Percentiles rank a stretch among this genome's conserved stretches.
These are phyloP conservation scores for Berberis thunbergii DNA, from an alignment of 164 flowering plant species.

Conservation along the genomic window DNA sequence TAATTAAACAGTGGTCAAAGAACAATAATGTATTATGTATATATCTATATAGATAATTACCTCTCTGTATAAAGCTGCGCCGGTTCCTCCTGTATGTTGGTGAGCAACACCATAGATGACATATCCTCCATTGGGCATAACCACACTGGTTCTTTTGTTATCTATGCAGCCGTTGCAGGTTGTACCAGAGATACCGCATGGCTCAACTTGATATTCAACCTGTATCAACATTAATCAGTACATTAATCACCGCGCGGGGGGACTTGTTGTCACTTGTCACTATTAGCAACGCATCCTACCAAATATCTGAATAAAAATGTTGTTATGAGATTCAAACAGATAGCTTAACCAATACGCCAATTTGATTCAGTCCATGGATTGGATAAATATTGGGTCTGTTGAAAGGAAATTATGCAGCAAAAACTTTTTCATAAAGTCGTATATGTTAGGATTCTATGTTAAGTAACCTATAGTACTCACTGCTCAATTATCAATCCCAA, in stretches of 20 bases:
- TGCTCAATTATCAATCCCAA: too few relatives aligned
- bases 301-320: not conserved
- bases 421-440: too few relatives aligned
- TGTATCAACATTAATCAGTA: constrained; percentile 16
- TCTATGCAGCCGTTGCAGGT: constrained; percentile 30
- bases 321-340: too few relatives aligned
- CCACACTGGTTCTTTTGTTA: constrained; percentile 30
- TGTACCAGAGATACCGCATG: constrained; percentile 24
- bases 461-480: too few relatives aligned
- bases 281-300: not conserved
- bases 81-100: constrained; percentile 73
- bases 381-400: too few relatives aligned
- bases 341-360: too few relatives aligned
- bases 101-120: constrained; percentile 75
- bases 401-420: too few relatives aligned
- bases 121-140: constrained; percentile 52
- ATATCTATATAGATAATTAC: constrained; percentile 14
- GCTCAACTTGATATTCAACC: constrained; percentile 67
- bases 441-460: too few relatives aligned
- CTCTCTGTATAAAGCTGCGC: constrained; percentile 63
- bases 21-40: not conserved
- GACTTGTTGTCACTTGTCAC: not conserved
- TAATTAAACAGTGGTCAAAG: not conserved
- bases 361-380: too few relatives aligned
- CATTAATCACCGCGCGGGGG: not conserved